These are phyloP conservation scores for Zygoascus flipseniorum DNA, from an alignment of 805 yeast species.

Conservation along the genomic window DNA sequence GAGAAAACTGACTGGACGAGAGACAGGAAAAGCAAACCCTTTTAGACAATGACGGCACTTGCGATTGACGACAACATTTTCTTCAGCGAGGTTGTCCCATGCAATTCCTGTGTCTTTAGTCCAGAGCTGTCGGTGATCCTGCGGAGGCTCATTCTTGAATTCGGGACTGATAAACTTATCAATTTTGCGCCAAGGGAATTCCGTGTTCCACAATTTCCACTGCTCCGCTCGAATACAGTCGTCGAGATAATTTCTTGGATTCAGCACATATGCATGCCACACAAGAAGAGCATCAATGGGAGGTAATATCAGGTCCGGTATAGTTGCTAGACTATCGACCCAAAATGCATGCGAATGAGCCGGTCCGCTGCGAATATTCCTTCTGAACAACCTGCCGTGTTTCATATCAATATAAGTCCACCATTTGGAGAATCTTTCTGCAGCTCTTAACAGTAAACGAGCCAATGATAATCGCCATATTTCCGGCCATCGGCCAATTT, in stretches of 20 bases:
- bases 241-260: conserved; percentile 17
- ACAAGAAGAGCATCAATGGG: conserved; percentile 20
- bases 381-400: too few species aligned
- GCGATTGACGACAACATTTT: neutral
- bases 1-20: neutral
- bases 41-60: neutral
- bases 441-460: neutral
- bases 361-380: too few species aligned
- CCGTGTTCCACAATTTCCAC: conserved; percentile 1
- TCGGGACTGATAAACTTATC: neutral
- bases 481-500: neutral
- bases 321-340: too few species aligned
- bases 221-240: conserved; percentile 11
- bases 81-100: neutral
- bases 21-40: neutral
- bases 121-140: neutral
- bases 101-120: neutral
- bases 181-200: conserved; percentile 7
- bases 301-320: conserved; percentile 6
- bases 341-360: too few species aligned
- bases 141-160: neutral
- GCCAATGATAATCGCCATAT: neutral
- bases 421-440: neutral
- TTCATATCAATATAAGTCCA: neutral
- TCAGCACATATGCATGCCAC: conserved; percentile 20